phyloP scores from a whole-genome alignment of 208 protist genomes.

The Phytomonas sp. region DNA sequence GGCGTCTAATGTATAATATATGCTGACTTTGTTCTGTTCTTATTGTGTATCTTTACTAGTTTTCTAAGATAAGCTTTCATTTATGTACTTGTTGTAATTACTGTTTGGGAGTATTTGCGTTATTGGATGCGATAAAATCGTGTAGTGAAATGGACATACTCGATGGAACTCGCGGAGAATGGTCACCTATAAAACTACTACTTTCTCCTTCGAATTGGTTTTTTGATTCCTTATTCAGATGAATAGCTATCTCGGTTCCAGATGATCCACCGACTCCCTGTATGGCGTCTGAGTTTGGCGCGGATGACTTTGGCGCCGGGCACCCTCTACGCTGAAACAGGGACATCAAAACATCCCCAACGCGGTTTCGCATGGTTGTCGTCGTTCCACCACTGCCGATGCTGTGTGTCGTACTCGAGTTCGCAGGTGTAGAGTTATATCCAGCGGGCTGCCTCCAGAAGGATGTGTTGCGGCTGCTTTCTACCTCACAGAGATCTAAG shows the following conservation, averaged over 20 bases:
- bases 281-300: background rate
- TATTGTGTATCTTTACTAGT: no score
- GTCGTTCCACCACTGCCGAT: background rate
- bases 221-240: background rate
- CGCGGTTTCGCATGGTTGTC: background rate
- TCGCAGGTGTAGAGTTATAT: background rate
- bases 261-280: background rate
- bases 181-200: background rate
- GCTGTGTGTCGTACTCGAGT: background rate
- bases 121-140: background rate
- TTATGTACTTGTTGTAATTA: background rate
- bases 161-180: background rate
- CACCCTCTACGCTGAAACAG: background rate
- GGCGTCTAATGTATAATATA: no score
- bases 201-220: background rate
- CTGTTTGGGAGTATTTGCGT: background rate
- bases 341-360: background rate
- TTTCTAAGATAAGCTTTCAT: no score
- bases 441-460: background rate
- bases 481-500: conserved; percentile 32
- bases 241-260: background rate
- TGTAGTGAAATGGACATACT: background rate
- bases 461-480: background rate
- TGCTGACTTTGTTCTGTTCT: no score
- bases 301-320: background rate